These are phyloP conservation scores for Jaltomata sinuosa DNA, from an alignment of 257 asterid species.

Conservation along the genomic window DNA sequence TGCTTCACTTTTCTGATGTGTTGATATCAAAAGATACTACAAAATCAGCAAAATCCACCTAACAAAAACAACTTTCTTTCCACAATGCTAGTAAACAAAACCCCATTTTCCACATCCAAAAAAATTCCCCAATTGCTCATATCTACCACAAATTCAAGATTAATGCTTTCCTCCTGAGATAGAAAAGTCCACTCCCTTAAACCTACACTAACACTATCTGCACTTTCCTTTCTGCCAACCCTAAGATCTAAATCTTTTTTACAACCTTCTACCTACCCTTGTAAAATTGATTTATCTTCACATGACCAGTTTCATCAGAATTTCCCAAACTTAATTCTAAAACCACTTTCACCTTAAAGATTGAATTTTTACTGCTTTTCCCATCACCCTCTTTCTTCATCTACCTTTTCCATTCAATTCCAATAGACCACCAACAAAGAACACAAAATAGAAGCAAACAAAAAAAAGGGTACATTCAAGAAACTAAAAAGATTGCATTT, in stretches of 20 bases:
- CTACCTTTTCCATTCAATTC: background rate
- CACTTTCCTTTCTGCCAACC: background rate
- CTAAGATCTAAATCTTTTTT: background rate
- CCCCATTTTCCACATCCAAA: background rate
- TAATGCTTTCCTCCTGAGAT: background rate
- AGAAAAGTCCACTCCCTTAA: background rate
- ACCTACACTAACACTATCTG: background rate
- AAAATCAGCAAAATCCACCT: background rate
- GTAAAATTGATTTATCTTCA: background rate
- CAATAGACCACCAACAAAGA: conserved; percentile 5
- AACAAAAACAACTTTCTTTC: background rate
- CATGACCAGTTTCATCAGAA: background rate
- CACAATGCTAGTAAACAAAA: background rate
- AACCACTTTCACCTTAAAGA: background rate
- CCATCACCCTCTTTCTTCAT: background rate
- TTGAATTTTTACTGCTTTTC: background rate
- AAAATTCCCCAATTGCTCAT: background rate
- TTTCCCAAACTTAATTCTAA: background rate
- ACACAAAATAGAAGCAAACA: conserved; percentile 7
- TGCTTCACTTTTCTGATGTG: background rate
- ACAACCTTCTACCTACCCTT: background rate
- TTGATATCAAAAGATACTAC: background rate
- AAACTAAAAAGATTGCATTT: background rate
- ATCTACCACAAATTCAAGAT: background rate
- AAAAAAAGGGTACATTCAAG: background rate